phyloP scores from a whole-genome alignment of 148 eudicot species.

The Mesembryanthemum crystallinum region DNA sequence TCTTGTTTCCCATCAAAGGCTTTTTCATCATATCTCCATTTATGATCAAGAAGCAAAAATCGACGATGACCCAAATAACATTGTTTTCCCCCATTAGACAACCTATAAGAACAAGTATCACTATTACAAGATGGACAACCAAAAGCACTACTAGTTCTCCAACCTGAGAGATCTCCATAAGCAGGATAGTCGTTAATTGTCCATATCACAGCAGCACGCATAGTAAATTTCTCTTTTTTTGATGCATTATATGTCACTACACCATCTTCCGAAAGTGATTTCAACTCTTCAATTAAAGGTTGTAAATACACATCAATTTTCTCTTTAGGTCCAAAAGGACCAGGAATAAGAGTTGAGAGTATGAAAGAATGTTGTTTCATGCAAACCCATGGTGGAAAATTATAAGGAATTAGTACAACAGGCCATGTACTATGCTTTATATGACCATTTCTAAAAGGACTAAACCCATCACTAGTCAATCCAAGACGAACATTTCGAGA shows the following conservation, averaged over 20 bases:
- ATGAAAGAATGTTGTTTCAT: neutral
- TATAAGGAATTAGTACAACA: neutral
- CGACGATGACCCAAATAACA: neutral
- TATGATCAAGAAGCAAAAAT: neutral
- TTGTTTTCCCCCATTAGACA: neutral
- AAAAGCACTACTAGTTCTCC: neutral
- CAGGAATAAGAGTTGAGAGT: neutral
- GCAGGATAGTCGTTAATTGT: constrained; percentile 20
- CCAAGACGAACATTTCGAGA: neutral
- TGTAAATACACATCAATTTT: constrained; percentile 5
- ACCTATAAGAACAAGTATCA: neutral
- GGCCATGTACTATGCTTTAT: constrained; percentile 11
- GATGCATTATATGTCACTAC: constrained; percentile 7
- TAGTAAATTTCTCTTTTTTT: neutral
- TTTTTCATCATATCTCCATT: neutral
- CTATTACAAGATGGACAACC: constrained; percentile 2
- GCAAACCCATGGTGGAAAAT: constrained; percentile 4
- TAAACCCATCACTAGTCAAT: neutral
- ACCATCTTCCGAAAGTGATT: constrained; percentile 14
- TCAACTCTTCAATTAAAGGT: constrained; percentile 15
- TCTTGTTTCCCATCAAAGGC: neutral
- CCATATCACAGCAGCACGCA: constrained; percentile 13
- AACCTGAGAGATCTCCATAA: constrained; percentile 12
- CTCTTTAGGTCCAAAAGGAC: neutral
- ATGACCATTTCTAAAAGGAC: neutral